Evolutionary conservation across 225 moss, liverwort and hornwort species (phyloP), one percentile per base, ranked within the genome.

Genomic region (Lunularia cruciata): DNA sequence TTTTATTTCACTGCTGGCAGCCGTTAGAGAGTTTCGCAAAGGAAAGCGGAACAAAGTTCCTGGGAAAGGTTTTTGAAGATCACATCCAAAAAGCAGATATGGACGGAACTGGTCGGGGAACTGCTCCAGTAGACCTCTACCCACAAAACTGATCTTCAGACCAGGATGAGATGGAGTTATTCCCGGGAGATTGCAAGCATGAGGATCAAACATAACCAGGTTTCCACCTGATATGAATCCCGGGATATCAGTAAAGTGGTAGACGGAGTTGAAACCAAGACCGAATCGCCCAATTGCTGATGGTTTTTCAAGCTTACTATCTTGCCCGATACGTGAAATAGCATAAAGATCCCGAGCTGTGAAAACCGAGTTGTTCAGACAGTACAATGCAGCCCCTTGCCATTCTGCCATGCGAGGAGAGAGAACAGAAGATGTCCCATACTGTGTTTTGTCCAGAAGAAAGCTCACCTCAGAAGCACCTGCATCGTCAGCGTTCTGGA

Each of bases 211-310:
- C 87, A 92, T 92, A 35, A 92, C 92, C 59, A 92, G 73, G 68
- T 89, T 92, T 51, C 87, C 86, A 23, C 92, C 92, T 2, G 92
- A 92, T 61, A 92, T 78, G 66, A 92, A 92, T 34, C 87, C 87
- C 32, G 92, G 92, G n/a, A 92, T 85, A 55, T 92, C 92, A 60
- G 92, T 92, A 43, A 92, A 92, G 73, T 92, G 92, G 70, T 92
- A 92, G 2, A 92, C 92, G 72, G 89, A 89, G 57, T 92, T 92
- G 75, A 92, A 92, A 16, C 92, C 92, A 78, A 92, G 89, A 69
- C 92, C 92, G 75, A 92, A 92, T 67, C 92, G 81, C 28, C 92
- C 92, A 75, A 92, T 92, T 39, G 92, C 89, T 35, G 89, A 92
- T 12, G 92, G 92, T 68, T 88, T 92, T 70, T 92, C 92, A 39